A percentile compares a stretch with the other conserved stretches of the same genome.
Conservation (phyloP, 768 basidiomycete species). For the Fomitopsis serialis region DNA sequence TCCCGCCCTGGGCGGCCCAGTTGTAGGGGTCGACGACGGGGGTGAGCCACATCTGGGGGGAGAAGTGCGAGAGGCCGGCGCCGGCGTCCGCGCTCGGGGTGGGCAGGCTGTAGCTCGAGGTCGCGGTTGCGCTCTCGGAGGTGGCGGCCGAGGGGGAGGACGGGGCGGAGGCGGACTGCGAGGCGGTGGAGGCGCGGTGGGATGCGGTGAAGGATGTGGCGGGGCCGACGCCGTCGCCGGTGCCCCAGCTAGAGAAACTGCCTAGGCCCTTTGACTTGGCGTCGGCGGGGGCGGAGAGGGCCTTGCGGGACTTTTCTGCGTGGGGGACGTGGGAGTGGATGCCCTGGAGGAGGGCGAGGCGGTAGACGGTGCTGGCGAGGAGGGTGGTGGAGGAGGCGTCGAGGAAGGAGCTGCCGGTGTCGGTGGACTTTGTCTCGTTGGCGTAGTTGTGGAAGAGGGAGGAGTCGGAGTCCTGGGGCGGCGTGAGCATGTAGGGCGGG, state of each 20-base stretch:
- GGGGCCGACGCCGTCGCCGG: slow-evolving; percentile 2
- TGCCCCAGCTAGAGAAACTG: not conserved
- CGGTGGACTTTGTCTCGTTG: slow-evolving; percentile 31
- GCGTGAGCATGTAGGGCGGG: not conserved
- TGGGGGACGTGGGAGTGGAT: slow-evolving; percentile 44
- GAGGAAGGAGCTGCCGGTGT: slow-evolving; percentile 42
- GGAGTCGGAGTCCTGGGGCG: not conserved
- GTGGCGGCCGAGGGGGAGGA: not conserved
- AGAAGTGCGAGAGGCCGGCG: slow-evolving; percentile 39
- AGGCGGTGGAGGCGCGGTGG: not conserved
- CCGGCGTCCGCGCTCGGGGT: slow-evolving; percentile 8
- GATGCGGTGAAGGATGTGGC: not conserved
- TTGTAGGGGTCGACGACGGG: slow-evolving; percentile 76
- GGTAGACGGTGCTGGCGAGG: slow-evolving; percentile 72
- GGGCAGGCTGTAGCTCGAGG: slow-evolving; percentile 1
- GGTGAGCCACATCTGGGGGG: slow-evolving; percentile 56
- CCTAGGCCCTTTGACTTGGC: slow-evolving; percentile 8
- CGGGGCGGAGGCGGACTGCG: slow-evolving; percentile 13
- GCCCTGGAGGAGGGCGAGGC: slow-evolving; percentile 51
- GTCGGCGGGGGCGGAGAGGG: slow-evolving; percentile 13
- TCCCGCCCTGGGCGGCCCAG: slow-evolving; percentile 38
- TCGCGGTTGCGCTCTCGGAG: not conserved
- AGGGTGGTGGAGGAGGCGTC: slow-evolving; percentile 74
- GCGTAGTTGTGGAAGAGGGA: slow-evolving; percentile 71
- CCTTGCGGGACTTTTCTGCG: slow-evolving; percentile 53